phyloP scores from a whole-genome alignment of 139 green algal species.

The Tetradesmus obliquus region DNA sequence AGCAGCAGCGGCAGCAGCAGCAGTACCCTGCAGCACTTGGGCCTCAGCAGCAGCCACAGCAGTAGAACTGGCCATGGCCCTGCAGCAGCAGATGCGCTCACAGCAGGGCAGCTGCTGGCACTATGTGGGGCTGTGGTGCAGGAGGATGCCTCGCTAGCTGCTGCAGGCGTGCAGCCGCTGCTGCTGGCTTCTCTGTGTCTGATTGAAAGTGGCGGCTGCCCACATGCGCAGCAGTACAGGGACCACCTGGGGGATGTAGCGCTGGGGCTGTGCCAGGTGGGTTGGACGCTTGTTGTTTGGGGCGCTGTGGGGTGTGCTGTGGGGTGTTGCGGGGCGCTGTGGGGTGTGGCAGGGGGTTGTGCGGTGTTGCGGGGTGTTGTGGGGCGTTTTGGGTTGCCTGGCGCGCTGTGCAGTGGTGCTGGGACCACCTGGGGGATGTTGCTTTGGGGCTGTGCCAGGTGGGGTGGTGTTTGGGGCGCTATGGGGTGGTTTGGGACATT shows the following conservation, averaged over 20 bases:
- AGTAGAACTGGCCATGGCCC: not conserved
- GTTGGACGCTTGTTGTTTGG: not conserved
- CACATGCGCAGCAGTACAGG: conserved; percentile 3
- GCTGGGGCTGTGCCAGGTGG: conserved; percentile 34
- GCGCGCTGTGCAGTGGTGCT: too few relatives aligned
- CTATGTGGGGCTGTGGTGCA: conserved; percentile 6
- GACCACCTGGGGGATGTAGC: conserved; percentile 35
- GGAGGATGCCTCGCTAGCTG: not conserved
- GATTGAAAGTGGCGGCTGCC: conserved; percentile 38
- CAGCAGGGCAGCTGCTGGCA: conserved; percentile 1
- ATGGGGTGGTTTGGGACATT: too few relatives aligned
- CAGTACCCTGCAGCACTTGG: too few relatives aligned
- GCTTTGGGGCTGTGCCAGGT: too few relatives aligned
- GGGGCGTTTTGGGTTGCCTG: too few relatives aligned
- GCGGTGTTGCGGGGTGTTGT: too few relatives aligned
- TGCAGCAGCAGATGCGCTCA: conserved; percentile 12
- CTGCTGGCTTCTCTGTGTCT: conserved; percentile 21
- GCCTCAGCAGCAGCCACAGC: not conserved
- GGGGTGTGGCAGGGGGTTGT: too few relatives aligned
- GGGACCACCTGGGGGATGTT: too few relatives aligned
- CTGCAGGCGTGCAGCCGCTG: conserved; percentile 5
- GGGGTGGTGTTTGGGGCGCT: too few relatives aligned
- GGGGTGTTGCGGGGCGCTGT: too few relatives aligned
- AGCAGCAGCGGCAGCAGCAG: not conserved
- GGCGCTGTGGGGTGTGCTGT: too few relatives aligned